A percentile compares a stretch with the other conserved stretches of the same genome.
Conservation (phyloP, 2,329 filamentous ascomycete genomes). For the Tolypocladium ophioglossoides region DNA sequence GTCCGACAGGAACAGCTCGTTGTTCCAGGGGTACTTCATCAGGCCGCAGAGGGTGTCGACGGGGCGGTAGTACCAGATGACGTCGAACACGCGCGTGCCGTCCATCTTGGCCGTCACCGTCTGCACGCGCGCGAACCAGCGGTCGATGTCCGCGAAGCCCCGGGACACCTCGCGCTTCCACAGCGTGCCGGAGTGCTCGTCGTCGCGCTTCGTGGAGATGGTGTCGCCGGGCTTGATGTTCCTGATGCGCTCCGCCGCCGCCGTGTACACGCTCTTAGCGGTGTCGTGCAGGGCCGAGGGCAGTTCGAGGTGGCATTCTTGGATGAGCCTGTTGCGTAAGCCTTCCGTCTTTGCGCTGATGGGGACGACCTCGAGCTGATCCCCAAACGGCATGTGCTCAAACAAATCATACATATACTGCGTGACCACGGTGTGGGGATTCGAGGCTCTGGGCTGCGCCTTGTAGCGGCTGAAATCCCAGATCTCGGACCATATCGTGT, state of each 20-base stretch:
- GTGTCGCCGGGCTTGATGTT: constrained; percentile 34
- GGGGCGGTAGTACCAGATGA: constrained; percentile 66
- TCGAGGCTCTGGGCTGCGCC: constrained; percentile 8
- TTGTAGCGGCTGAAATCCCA: constrained; percentile 23
- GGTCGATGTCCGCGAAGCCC: constrained; percentile 31
- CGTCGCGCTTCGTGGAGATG: constrained; percentile 36
- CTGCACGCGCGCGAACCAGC: constrained; percentile 66
- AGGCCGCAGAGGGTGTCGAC: constrained; percentile 58
- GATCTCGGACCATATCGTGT: constrained; percentile 45
- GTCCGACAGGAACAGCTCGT: constrained; percentile 68
- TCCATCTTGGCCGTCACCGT: constrained; percentile 27
- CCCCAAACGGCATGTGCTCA: constrained; percentile 47
- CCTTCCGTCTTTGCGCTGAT: constrained; percentile 14
- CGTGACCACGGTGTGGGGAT: constrained; percentile 52
- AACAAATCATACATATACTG: constrained; percentile 58
- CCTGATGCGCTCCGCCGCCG: constrained; percentile 12
- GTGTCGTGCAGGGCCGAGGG: constrained; percentile 11
- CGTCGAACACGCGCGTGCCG: constrained; percentile 39
- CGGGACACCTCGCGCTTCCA: constrained; percentile 44
- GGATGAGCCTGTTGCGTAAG: constrained; percentile 17
- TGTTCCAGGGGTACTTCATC: constrained; percentile 56
- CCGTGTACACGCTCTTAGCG: constrained; percentile 11
- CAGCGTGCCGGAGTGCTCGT: constrained; percentile 32
- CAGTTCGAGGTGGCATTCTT: constrained; percentile 15
- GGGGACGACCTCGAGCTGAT: constrained; percentile 31